phyloP scores from a whole-genome alignment of 176 grass and related monocot species.

The Calamus simplicifolius region DNA sequence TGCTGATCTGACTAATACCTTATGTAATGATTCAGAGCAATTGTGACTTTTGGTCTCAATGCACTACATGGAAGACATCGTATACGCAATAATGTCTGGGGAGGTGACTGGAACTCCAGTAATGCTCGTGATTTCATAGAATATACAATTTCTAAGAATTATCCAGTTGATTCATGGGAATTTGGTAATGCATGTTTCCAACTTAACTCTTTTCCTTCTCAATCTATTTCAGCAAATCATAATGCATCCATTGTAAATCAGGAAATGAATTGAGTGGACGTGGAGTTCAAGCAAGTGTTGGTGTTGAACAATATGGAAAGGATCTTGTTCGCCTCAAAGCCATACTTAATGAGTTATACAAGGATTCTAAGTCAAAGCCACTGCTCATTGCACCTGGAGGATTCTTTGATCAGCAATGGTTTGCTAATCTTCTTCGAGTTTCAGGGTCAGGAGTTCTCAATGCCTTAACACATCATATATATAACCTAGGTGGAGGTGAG shows the following conservation, averaged over 20 bases:
- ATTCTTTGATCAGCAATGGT: constrained; percentile 82
- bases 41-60: too few relatives aligned
- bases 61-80: too few relatives aligned
- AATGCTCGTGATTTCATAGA: too few relatives aligned
- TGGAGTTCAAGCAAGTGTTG: constrained; percentile 75
- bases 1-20: too few relatives aligned
- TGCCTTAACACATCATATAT: constrained; percentile 90
- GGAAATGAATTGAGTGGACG: constrained; percentile 93
- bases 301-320: constrained; percentile 63
- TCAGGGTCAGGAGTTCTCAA: constrained; percentile 56
- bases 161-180: too few relatives aligned
- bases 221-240: neutral
- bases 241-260: constrained; percentile 16
- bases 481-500: constrained; percentile 93
- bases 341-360: constrained; percentile 46
- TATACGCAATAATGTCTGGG: too few relatives aligned
- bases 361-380: constrained; percentile 35
- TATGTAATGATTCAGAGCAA: too few relatives aligned
- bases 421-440: constrained; percentile 53
- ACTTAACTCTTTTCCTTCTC: too few relatives aligned
- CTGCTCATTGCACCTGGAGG: constrained; percentile 80
- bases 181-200: too few relatives aligned
- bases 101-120: too few relatives aligned
- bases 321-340: constrained; percentile 66
- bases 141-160: too few relatives aligned